A percentile compares a stretch with the other conserved stretches of the same genome.
phyloP scores from a whole-genome alignment of 192 early-diverging fungal genomes.

The Powellomyces hirtus region DNA sequence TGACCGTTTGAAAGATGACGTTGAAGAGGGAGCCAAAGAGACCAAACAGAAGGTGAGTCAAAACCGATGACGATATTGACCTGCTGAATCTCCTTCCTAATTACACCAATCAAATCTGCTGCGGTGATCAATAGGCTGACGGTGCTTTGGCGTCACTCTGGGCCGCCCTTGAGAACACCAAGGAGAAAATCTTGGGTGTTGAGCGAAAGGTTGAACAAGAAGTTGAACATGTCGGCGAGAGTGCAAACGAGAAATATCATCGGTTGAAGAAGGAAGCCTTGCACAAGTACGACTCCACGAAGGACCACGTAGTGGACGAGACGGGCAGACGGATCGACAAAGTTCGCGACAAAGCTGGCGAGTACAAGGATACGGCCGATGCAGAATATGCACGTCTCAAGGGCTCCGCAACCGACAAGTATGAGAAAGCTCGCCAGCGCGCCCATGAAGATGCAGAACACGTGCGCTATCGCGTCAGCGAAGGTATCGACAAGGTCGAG shows the following conservation, averaged over 20 bases:
- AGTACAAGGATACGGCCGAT: neutral
- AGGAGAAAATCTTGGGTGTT: neutral
- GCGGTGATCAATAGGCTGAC: neutral
- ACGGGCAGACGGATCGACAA: conserved; percentile 3
- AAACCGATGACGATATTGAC: neutral
- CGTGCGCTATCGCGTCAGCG: neutral
- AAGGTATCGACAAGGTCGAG: neutral
- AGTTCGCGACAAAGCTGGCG: conserved; percentile 3
- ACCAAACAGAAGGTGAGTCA: neutral
- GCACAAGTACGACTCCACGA: neutral
- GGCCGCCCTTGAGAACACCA: neutral
- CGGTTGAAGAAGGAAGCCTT: neutral
- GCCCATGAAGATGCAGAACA: neutral
- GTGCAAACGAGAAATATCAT: neutral
- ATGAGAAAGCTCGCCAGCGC: conserved; percentile 4
- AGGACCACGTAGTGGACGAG: neutral
- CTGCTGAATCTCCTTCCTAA: neutral
- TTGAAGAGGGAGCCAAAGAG: neutral
- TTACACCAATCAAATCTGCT: neutral
- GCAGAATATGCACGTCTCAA: neutral
- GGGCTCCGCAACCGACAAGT: neutral
- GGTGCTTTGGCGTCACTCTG: neutral
- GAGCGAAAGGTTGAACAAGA: neutral
- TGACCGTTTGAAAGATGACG: neutral
- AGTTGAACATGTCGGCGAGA: neutral